These are phyloP conservation scores for Lyophyllum atratum DNA, from an alignment of 768 basidiomycete genomes.

Conservation along the genomic window DNA sequence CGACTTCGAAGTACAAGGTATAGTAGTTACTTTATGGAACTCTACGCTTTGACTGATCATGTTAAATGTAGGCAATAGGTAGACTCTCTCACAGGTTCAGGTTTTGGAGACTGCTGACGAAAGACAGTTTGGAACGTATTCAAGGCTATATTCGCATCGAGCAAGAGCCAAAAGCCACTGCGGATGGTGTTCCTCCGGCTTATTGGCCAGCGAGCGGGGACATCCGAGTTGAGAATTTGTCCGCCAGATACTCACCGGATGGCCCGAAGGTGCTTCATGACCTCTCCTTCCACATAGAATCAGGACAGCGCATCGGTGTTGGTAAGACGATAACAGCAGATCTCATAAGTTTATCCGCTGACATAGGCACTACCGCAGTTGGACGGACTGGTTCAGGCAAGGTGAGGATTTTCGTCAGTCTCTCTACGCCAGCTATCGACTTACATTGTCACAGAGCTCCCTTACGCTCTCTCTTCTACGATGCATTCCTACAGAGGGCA, in stretches of 20 bases:
- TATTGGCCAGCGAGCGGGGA: constrained; percentile 67
- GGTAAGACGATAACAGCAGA: constrained; percentile 19
- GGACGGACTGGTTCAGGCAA: constrained; percentile 50
- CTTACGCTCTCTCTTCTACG: constrained; percentile 56
- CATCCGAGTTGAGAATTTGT: constrained; percentile 53
- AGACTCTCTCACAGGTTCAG: neutral
- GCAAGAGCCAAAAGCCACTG: constrained; percentile 47
- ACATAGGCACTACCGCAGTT: constrained; percentile 24
- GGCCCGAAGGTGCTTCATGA: constrained; percentile 58
- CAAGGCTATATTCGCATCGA: constrained; percentile 64
- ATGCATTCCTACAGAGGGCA: constrained; percentile 58
- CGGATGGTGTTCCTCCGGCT: constrained; percentile 55
- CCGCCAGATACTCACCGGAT: constrained; percentile 55
- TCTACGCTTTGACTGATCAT: neutral
- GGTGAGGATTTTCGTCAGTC: constrained; percentile 20
- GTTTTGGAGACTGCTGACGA: neutral
- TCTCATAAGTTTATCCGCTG: neutral
- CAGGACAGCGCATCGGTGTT: constrained; percentile 63
- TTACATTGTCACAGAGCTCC: constrained; percentile 43
- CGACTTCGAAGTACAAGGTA: constrained; percentile 45
- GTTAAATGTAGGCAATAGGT: constrained; percentile 43
- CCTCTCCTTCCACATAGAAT: constrained; percentile 50
- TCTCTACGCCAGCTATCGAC: neutral
- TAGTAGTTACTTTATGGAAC: neutral
- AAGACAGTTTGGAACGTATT: constrained; percentile 63